phyloP scores from a whole-genome alignment of 169 alveolate genomes.

The Theileria equi region DNA sequence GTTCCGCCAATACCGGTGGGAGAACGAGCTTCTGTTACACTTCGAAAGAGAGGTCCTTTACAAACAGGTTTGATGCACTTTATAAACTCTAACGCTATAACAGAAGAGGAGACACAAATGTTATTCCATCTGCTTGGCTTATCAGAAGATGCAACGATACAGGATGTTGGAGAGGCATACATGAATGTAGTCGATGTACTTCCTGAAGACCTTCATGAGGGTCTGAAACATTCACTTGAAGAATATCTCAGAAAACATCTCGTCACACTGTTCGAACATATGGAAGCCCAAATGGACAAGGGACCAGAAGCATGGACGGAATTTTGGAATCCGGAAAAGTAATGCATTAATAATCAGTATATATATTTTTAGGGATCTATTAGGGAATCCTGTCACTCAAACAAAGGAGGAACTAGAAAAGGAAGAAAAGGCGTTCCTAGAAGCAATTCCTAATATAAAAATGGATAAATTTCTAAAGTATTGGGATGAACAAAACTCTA shows the following conservation, averaged over 20 bases:
- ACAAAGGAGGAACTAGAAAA: neutral
- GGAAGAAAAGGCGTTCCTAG: slow-evolving; percentile 6
- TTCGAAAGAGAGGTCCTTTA: slow-evolving; percentile 33
- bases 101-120: slow-evolving; percentile 53
- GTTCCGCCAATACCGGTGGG: slow-evolving; percentile 67
- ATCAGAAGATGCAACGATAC: slow-evolving; percentile 1
- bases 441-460: slow-evolving; percentile 1
- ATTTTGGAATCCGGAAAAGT: slow-evolving; percentile 59
- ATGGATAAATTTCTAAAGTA: slow-evolving; percentile 4
- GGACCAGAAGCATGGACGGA: slow-evolving; percentile 62
- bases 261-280: slow-evolving; percentile 40
- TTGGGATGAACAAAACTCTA: slow-evolving; percentile 19
- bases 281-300: slow-evolving; percentile 36
- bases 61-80: slow-evolving; percentile 32
- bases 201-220: slow-evolving; percentile 16
- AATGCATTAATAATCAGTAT: neutral
- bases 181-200: slow-evolving; percentile 2
- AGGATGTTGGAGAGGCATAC: slow-evolving; percentile 21
- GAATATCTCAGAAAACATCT: slow-evolving; percentile 46
- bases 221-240: neutral
- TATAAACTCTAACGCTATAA: neutral
- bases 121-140: slow-evolving; percentile 42
- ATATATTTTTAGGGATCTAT: slow-evolving; percentile 32
- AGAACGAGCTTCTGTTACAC: slow-evolving; percentile 13
- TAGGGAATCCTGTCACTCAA: neutral